phyloP scores from a whole-genome alignment of 2,329 filamentous ascomycete genomes.

The Hymenoscyphus salicellus region DNA sequence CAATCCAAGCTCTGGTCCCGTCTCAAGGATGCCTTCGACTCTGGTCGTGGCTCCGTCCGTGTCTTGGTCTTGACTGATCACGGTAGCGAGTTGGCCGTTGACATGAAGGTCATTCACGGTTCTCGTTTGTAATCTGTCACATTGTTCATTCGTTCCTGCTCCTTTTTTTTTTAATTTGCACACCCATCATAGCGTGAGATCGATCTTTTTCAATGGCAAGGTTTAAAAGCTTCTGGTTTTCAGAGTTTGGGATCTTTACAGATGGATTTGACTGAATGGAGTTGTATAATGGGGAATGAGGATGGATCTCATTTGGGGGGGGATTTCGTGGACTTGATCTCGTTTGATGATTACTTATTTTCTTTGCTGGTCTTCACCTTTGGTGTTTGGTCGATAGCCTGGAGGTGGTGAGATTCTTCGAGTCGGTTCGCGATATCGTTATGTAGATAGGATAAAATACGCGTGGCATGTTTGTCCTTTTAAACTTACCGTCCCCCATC shows the following conservation, averaged over 20 bases:
- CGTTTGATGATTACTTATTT: conserved; percentile 7
- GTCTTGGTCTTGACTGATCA: conserved; percentile 94
- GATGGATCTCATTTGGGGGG: conserved; percentile 13
- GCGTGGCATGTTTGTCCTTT: background rate
- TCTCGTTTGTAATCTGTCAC: conserved; percentile 51
- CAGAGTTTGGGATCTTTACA: conserved; percentile 5
- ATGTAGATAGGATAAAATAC: conserved; percentile 22
- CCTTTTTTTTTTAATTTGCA: conserved; percentile 11
- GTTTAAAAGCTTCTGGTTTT: conserved; percentile 7
- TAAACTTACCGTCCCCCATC: too few relatives aligned
- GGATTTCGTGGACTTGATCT: conserved; percentile 14
- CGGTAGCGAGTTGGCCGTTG: conserved; percentile 90
- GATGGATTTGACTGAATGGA: conserved; percentile 14
- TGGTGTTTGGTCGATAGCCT: conserved; percentile 22
- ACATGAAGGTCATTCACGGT: conserved; percentile 97
- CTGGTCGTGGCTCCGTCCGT: conserved; percentile 88
- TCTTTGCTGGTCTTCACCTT: conserved; percentile 18
- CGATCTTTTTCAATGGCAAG: conserved; percentile 11
- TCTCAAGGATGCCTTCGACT: conserved; percentile 79
- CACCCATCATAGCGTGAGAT: conserved; percentile 23
- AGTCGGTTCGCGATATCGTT: conserved; percentile 4
- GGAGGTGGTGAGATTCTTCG: conserved; percentile 15
- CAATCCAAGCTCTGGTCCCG: conserved; percentile 86
- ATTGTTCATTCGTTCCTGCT: background rate
- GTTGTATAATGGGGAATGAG: conserved; percentile 25